phyloP scores from a whole-genome alignment of 177 flowering plant genomes.

The Vitis hybrid region DNA sequence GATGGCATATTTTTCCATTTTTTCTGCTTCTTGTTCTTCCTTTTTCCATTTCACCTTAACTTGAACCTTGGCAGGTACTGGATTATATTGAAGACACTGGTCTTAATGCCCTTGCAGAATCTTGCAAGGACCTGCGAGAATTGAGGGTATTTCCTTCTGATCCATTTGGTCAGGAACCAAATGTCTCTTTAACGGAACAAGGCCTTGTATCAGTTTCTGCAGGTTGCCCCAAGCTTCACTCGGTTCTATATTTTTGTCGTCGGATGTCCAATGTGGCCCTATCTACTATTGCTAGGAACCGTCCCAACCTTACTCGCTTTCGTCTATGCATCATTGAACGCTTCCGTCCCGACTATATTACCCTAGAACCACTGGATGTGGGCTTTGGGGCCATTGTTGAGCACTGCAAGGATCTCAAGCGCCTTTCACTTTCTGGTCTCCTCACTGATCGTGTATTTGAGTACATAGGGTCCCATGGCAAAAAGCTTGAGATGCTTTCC shows the following conservation, averaged over 20 bases:
- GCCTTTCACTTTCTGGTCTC: conserved; percentile 87
- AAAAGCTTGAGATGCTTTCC: conserved; percentile 85
- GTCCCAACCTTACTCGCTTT: conserved; percentile 70
- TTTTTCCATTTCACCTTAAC: conserved; percentile 5
- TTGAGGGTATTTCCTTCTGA: conserved; percentile 90
- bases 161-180: conserved; percentile 56
- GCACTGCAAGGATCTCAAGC: conserved; percentile 70
- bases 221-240: conserved; percentile 83
- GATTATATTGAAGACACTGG: conserved; percentile 88
- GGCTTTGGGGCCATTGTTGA: conserved; percentile 93
- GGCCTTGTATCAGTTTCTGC: conserved; percentile 81
- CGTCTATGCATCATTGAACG: conserved; percentile 89
- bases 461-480: conserved; percentile 73
- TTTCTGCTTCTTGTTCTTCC: background rate
- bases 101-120: conserved; percentile 57
- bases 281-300: conserved; percentile 59
- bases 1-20: background rate
- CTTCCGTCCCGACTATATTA: conserved; percentile 68
- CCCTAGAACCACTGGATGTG: conserved; percentile 67
- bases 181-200: conserved; percentile 68
- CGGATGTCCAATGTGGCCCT: conserved; percentile 85
- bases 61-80: conserved; percentile 50
- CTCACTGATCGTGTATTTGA: conserved; percentile 78
- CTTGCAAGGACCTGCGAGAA: conserved; percentile 76
- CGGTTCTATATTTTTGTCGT: conserved; percentile 86